These are phyloP conservation scores for Microcos paniculata DNA, from an alignment of 345 rosid genomes.

Conservation along the genomic window DNA sequence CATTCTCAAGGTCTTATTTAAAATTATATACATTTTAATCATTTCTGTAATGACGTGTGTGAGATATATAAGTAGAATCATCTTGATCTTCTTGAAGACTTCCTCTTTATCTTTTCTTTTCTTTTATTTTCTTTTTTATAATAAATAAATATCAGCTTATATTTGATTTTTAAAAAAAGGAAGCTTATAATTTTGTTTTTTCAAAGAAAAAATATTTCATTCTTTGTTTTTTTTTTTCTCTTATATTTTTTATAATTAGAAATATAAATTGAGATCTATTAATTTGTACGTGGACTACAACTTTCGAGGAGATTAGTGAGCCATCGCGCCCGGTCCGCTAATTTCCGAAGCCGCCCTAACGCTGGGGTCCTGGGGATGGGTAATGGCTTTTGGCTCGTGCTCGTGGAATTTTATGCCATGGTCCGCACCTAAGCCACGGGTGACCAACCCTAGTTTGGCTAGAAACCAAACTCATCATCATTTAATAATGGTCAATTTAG, in stretches of 20 bases:
- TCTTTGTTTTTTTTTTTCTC: no score
- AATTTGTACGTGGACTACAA: no score
- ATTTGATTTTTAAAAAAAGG: no score
- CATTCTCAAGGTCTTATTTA: background rate
- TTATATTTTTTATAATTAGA: no score
- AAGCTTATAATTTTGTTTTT: no score
- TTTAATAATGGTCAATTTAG: background rate
- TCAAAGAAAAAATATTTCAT: no score
- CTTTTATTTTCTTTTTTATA: no score
- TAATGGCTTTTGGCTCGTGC: no score
- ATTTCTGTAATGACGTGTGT: background rate
- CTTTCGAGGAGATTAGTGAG: no score
- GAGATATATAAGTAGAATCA: background rate
- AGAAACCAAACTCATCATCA: background rate
- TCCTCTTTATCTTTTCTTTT: background rate
- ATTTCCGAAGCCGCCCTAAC: background rate
- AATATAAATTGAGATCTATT: no score
- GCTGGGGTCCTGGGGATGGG: background rate
- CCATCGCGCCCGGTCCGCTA: no score
- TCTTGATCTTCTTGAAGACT: background rate
- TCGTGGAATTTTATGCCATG: background rate
- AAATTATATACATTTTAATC: background rate
- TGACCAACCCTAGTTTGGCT: background rate
- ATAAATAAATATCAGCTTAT: no score
- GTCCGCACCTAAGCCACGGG: background rate